Percentiles rank a stretch among this genome's conserved stretches.
Evolutionary conservation across 2,329 filamentous ascomycete species (phyloP).

Genomic region (Ceratocystis albifundus): DNA sequence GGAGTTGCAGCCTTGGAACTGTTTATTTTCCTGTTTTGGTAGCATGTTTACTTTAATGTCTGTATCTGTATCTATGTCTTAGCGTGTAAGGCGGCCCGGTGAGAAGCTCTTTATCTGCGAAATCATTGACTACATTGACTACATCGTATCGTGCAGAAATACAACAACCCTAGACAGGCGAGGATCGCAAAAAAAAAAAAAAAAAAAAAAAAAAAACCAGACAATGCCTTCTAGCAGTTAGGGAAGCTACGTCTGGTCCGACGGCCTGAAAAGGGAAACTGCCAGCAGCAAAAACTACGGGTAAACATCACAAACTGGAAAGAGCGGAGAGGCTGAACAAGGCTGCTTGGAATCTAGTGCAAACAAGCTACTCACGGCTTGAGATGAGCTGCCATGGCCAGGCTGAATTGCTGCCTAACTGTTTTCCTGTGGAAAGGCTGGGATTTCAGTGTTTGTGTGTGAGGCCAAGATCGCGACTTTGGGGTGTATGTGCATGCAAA

Average conservation of each 20-base stretch:
- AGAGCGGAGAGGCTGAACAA: background rate
- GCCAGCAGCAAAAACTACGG: background rate
- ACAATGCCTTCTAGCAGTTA: background rate
- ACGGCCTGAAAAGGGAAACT: background rate
- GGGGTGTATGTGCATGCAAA: background rate
- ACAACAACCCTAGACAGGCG: too few relatives aligned
- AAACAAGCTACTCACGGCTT: background rate
- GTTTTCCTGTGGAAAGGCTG: background rate
- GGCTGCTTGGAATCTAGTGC: background rate
- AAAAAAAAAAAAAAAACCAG: too few relatives aligned
- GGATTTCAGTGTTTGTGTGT: background rate
- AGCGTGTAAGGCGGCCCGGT: too few relatives aligned
- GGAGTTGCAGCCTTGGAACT: too few relatives aligned
- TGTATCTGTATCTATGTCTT: too few relatives aligned
- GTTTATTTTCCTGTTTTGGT: background rate
- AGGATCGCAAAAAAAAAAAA: too few relatives aligned
- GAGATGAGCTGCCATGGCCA: background rate
- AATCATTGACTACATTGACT: too few relatives aligned
- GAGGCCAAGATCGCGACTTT: conserved; percentile 11
- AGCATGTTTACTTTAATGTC: background rate
- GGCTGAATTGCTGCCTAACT: background rate
- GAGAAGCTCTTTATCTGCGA: too few relatives aligned
- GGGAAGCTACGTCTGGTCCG: background rate
- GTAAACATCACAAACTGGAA: background rate
- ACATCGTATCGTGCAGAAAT: too few relatives aligned